Conservation (phyloP, 495 filamentous ascomycete genomes). For the Neurospora sublineolata region DNA sequence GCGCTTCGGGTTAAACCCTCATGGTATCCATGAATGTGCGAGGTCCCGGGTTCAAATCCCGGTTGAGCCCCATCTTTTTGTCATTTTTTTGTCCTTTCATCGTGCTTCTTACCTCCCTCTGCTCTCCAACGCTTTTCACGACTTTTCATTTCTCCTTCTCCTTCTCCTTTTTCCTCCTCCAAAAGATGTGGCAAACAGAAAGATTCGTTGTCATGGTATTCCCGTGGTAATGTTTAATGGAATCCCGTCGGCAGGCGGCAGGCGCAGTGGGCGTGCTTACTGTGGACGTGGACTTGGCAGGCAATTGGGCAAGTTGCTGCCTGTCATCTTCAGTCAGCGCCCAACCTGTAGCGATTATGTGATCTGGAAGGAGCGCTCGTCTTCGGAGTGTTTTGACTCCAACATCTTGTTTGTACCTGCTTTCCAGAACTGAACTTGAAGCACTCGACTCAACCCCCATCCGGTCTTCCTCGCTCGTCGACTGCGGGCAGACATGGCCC, state of each 20-base stretch:
- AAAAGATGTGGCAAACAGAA: not conserved
- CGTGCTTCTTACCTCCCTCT: not conserved
- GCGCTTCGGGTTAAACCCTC: not conserved
- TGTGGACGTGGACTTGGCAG: not conserved
- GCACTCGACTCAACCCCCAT: not conserved
- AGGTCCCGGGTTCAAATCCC: not conserved
- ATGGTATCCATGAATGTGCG: not conserved
- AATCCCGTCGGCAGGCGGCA: not conserved
- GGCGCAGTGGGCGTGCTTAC: not conserved
- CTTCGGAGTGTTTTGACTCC: not conserved
- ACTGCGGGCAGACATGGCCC: not conserved
- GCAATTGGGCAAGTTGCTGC: not conserved
- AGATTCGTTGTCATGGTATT: not conserved
- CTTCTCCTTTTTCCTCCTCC: not conserved
- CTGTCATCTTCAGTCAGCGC: not conserved
- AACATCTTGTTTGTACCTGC: not conserved
- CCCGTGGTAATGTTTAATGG: not conserved
- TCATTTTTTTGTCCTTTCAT: not conserved
- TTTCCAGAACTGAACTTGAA: not conserved
- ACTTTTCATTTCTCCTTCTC: not conserved
- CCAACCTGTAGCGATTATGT: not conserved
- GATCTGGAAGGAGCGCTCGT: not conserved
- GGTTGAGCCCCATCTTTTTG: not conserved
- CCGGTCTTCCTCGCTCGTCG: not conserved
- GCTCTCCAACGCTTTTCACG: not conserved